Evolutionary conservation across 2,329 filamentous ascomycete species (phyloP).

Genomic region (Colletotrichum sojae): DNA sequence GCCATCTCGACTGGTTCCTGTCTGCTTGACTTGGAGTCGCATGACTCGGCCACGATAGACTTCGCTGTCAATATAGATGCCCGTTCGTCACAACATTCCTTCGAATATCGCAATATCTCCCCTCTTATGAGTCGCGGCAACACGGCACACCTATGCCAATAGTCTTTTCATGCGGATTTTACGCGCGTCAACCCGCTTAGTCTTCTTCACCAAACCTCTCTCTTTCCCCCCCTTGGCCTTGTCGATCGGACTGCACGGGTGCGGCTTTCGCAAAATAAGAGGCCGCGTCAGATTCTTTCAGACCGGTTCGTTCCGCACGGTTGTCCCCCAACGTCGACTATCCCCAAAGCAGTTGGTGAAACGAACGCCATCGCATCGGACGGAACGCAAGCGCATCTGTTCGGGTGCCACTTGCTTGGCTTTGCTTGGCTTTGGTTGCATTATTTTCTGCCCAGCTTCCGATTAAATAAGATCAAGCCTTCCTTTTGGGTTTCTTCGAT

Average conservation of each 20-base stretch:
- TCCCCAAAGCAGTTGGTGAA: constrained; percentile 27
- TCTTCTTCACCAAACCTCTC: not conserved
- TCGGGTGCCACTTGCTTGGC: not conserved
- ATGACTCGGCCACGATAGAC: not conserved
- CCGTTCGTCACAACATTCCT: constrained; percentile 4
- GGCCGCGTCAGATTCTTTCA: constrained; percentile 21
- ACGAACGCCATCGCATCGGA: constrained; percentile 35
- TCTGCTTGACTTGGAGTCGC: not conserved
- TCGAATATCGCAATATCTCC: not conserved
- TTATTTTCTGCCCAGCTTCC: not conserved
- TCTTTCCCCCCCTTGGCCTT: not conserved
- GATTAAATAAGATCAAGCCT: not conserved
- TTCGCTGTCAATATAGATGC: not conserved
- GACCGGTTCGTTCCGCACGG: constrained; percentile 25
- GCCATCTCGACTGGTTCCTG: not conserved
- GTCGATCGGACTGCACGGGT: constrained; percentile 7
- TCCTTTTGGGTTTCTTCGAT: not conserved
- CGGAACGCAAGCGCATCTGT: constrained; percentile 39
- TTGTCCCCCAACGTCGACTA: constrained; percentile 14
- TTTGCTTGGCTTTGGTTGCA: no score
- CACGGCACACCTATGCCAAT: not conserved
- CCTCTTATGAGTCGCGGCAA: constrained; percentile 1
- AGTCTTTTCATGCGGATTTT: constrained; percentile 14
- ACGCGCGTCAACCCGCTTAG: constrained; percentile 17
- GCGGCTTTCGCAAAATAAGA: not conserved